Percentiles rank a stretch among this genome's conserved stretches.
phyloP scores from a whole-genome alignment of 1,139 yeast species.

The Suhomyces choctaworum region DNA sequence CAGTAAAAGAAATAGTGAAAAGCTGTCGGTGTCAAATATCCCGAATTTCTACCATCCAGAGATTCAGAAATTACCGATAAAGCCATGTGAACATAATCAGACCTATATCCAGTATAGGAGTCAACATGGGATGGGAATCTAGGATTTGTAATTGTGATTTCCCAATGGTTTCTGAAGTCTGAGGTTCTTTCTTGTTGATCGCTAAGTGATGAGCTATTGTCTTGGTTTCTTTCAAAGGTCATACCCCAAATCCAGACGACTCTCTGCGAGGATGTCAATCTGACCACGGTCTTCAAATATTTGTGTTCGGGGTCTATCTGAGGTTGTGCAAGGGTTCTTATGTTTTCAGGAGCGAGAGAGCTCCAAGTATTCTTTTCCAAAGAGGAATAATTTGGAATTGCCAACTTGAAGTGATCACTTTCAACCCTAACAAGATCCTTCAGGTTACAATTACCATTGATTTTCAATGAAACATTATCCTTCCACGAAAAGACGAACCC shows the following conservation, averaged over 20 bases:
- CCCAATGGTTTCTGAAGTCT: conserved; percentile 44
- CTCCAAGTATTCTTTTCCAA: conserved; percentile 40
- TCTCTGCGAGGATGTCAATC: conserved; percentile 39
- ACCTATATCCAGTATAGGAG: conserved; percentile 42
- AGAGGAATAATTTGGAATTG: conserved; percentile 56
- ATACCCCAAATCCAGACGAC: conserved; percentile 47
- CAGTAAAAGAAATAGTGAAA: conserved; percentile 71
- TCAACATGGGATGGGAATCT: conserved; percentile 44
- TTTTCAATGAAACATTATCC: conserved; percentile 56
- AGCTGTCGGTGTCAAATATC: conserved; percentile 73
- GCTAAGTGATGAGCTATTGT: conserved; percentile 20
- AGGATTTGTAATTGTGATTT: conserved; percentile 44
- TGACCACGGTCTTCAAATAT: conserved; percentile 40
- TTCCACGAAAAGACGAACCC: conserved; percentile 85
- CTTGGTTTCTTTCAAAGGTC: conserved; percentile 40
- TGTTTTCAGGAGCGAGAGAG: conserved; percentile 32
- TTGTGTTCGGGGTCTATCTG: conserved; percentile 27
- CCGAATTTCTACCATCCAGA: conserved; percentile 52
- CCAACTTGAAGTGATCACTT: conserved; percentile 68
- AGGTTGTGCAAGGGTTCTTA: conserved; percentile 18
- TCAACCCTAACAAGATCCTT: conserved; percentile 61
- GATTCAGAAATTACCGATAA: conserved; percentile 42
- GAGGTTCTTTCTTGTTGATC: conserved; percentile 36
- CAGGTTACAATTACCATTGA: conserved; percentile 65
- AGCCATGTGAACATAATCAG: conserved; percentile 45